These are phyloP conservation scores for Chrysopogon serrulatus DNA, from an alignment of 176 grass and related monocot species.

Conservation along the genomic window DNA sequence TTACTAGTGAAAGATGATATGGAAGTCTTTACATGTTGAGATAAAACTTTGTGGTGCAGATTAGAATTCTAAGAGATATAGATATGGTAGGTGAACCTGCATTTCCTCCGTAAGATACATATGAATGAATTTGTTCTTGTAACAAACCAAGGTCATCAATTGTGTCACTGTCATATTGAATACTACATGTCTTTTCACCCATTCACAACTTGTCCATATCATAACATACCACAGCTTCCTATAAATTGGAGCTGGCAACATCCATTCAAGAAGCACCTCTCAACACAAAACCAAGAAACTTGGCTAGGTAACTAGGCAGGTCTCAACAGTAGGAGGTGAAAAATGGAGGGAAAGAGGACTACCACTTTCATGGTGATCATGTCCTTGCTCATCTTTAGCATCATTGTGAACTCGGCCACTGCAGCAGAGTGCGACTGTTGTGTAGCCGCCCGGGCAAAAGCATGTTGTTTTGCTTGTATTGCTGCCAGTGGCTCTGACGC, in stretches of 20 bases:
- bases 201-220: not conserved
- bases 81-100: no score
- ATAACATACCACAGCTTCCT: not conserved
- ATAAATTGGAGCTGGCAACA: not conserved
- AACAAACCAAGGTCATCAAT: no score
- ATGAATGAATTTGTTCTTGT: no score
- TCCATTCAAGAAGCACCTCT: not conserved
- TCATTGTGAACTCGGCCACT: not conserved
- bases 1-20: no score
- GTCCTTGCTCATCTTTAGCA: not conserved
- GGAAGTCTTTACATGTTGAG: no score
- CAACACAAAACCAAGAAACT: not conserved
- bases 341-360: constrained; percentile 14
- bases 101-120: no score
- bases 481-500: not conserved
- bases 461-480: not conserved
- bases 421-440: not conserved
- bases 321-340: not conserved
- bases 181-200: no score
- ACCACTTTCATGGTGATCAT: no score
- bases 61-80: no score
- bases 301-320: not conserved
- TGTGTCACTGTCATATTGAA: no score
- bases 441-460: not conserved
- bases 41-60: no score